These are phyloP conservation scores for Artemisia annua DNA, from an alignment of 129 eudicot species.

Conservation along the genomic window DNA sequence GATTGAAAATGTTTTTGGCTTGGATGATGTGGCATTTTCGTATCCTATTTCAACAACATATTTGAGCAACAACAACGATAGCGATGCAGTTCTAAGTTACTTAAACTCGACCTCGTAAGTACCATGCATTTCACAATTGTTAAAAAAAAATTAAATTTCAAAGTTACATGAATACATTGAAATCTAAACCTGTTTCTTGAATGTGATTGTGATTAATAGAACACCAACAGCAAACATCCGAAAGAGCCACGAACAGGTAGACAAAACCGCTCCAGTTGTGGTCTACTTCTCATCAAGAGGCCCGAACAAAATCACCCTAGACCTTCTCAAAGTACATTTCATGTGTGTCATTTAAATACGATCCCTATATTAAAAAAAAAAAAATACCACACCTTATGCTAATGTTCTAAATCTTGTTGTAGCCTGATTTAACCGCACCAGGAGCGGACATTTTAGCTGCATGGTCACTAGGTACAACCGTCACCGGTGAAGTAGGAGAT, in stretches of 20 bases:
- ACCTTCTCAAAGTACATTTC: slow-evolving; percentile 73
- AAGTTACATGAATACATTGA: neutral
- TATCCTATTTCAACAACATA: slow-evolving; percentile 39
- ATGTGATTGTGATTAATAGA: slow-evolving; percentile 13
- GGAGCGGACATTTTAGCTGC: slow-evolving; percentile 64
- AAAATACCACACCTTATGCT: neutral
- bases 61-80: slow-evolving; percentile 26
- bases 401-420: neutral
- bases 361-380: too few species aligned
- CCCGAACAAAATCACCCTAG: slow-evolving; percentile 57
- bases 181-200: neutral
- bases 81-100: slow-evolving; percentile 32
- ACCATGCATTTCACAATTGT: neutral
- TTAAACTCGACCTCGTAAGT: slow-evolving; percentile 40
- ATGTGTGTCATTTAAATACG: too few species aligned
- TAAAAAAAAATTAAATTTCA: neutral
- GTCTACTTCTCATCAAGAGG: slow-evolving; percentile 74
- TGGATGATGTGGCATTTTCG: slow-evolving; percentile 28
- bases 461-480: slow-evolving; percentile 43
- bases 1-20: slow-evolving; percentile 29
- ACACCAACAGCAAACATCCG: slow-evolving; percentile 40
- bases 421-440: slow-evolving; percentile 72
- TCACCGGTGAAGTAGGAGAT: slow-evolving; percentile 44
- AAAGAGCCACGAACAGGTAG: slow-evolving; percentile 37
- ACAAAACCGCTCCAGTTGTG: slow-evolving; percentile 57